Evolutionary conservation across 371 early-diverging fungal genomes (phyloP), one percentile per base, ranked within the genome.

Genomic region (Rhizopus microsporus): DNA sequence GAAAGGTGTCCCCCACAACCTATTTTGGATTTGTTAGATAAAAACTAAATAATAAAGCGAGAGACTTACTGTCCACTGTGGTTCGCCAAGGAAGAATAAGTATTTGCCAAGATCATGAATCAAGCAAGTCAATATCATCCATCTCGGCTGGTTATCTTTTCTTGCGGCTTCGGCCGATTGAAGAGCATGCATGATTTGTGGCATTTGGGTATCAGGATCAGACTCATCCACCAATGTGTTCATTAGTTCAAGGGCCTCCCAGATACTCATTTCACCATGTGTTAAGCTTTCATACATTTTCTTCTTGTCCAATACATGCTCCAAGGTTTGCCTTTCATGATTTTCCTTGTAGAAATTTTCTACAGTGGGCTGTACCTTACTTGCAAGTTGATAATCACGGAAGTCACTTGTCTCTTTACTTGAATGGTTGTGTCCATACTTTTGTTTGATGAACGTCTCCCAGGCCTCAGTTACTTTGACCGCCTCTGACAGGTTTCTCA

Each of bases 21-120:
- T 69, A 48, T n/a, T 51, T 40, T 53, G 29, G 15, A 17, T 47
- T 42, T 16, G n/a, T 53, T 43, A 3, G 44, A 17, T 43, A n/a
- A 43, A 10, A 43, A 50, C 15, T 29, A 34, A 5, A 16, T 30
- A 23, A 23, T 23, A 23, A 23, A 23, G 23, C 2, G 23, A 23
- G 23, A 23, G 23, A 60, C 60, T 72, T 56, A 81, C 83, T 32
- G 78, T 68, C 83, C 82, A 84, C 54, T 85, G 85, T 16, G 77
- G 72, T 17, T 77, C 81, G 3, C 75, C 82, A 44, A 71, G 51
- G 35, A 82, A 74, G 39, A 65, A 71, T 7, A 85, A 51, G 30
- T 78, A 67, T 63, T 85, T 85, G 10, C 86, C 86, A 8, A 81
- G 58, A 54, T 85, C 86, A 63, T 85, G 86, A 12, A 85, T 82